These are phyloP conservation scores for Rhodotorula paludigena DNA, from an alignment of 768 basidiomycete species.

Conservation along the genomic window DNA sequence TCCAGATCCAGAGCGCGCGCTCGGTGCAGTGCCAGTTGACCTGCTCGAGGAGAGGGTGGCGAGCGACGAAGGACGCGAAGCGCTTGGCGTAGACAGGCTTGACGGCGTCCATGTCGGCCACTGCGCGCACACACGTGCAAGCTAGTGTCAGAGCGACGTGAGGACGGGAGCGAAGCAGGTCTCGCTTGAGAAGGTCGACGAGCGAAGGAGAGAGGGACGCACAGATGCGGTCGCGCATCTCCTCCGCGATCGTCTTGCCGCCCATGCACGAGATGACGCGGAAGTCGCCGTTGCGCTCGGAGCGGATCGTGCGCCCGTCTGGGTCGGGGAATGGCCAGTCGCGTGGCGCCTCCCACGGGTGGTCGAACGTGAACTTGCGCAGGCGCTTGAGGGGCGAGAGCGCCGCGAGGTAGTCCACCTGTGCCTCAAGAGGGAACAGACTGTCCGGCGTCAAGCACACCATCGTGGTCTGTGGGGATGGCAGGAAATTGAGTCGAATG, in stretches of 20 bases:
- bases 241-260: not conserved
- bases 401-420: conserved; percentile 1
- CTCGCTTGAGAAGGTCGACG: not conserved
- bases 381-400: not conserved
- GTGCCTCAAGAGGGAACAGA: not conserved
- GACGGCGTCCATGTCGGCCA: conserved; percentile 1
- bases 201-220: not conserved
- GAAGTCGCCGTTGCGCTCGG: not conserved
- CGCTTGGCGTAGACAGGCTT: not conserved
- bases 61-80: not conserved
- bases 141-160: not conserved
- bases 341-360: conserved; percentile 4
- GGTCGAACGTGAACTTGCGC: not conserved
- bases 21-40: not conserved
- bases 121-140: not conserved
- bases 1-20: not conserved
- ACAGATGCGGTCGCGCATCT: conserved; percentile 2
- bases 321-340: not conserved
- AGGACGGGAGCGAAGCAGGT: not conserved
- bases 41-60: not conserved
- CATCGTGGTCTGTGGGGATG: no score
- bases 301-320: conserved; percentile 6
- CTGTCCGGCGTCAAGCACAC: no score
- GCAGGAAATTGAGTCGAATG: not conserved
- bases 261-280: not conserved